Conservation (phyloP, 495 filamentous ascomycete genomes). For the Astrothelium macrocarpum region DNA sequence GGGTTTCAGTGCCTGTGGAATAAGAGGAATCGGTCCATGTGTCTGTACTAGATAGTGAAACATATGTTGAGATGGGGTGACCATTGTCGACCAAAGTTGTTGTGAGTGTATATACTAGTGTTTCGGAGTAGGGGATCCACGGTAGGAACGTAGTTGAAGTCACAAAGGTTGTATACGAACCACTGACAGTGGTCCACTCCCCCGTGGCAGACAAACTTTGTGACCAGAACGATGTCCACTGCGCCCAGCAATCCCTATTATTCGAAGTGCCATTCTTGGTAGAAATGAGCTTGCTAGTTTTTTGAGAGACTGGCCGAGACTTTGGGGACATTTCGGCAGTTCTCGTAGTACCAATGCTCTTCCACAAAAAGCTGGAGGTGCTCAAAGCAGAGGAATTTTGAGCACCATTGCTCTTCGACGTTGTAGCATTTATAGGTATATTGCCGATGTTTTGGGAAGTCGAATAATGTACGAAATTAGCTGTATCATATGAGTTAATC, state of each 20-base stretch:
- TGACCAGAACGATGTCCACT: conserved; percentile 2
- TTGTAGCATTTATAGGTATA: neutral
- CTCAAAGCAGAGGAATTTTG: neutral
- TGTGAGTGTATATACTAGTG: neutral
- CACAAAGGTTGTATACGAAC: neutral
- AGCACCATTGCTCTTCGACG: neutral
- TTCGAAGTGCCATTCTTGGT: neutral
- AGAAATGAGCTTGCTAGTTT: neutral
- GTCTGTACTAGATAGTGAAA: neutral
- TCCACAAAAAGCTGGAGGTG: neutral
- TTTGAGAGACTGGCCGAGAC: neutral
- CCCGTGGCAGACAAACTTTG: neutral
- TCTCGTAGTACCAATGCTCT: neutral
- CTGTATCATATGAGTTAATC: neutral
- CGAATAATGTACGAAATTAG: neutral
- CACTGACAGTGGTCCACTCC: neutral
- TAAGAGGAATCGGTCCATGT: neutral
- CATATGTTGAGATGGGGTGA: neutral
- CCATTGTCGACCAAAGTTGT: neutral
- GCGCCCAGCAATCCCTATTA: neutral
- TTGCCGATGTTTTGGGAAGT: neutral
- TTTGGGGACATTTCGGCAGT: neutral
- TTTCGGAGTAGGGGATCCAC: neutral
- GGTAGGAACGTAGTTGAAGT: neutral
- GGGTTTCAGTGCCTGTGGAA: neutral